Percentiles rank a stretch among this genome's conserved stretches.
Conservation (phyloP, 2,329 filamentous ascomycete species). For the Seiridium cupressi region DNA sequence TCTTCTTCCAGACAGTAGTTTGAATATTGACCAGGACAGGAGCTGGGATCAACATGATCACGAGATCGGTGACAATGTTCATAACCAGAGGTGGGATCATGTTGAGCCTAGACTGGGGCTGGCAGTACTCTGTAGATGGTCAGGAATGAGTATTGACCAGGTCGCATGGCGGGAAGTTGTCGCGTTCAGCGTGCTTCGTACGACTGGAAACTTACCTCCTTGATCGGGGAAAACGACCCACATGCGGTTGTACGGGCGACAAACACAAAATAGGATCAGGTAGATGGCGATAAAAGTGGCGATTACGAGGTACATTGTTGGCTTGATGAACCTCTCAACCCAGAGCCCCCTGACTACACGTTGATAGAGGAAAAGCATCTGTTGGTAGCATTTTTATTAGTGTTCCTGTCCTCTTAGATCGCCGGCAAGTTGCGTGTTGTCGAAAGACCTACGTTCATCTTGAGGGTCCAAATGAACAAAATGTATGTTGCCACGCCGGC, state of each 20-base stretch:
- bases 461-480: background rate
- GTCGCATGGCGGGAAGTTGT: too few species aligned
- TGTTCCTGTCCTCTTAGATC: too few species aligned
- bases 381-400: too few species aligned
- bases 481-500: background rate
- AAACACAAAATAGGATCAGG: background rate
- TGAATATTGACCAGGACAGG: background rate
- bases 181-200: too few species aligned
- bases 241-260: background rate
- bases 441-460: background rate
- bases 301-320: background rate
- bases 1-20: background rate
- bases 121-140: background rate
- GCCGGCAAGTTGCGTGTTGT: too few species aligned
- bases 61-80: background rate
- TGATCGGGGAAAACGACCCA: background rate
- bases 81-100: background rate
- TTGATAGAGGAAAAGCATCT: background rate
- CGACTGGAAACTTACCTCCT: background rate
- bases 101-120: background rate
- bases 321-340: background rate
- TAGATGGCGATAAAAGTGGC: background rate
- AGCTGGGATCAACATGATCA: background rate
- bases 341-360: background rate
- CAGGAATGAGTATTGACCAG: too few species aligned